Conservation (phyloP, 805 yeast species). For the Candida ulmi region DNA sequence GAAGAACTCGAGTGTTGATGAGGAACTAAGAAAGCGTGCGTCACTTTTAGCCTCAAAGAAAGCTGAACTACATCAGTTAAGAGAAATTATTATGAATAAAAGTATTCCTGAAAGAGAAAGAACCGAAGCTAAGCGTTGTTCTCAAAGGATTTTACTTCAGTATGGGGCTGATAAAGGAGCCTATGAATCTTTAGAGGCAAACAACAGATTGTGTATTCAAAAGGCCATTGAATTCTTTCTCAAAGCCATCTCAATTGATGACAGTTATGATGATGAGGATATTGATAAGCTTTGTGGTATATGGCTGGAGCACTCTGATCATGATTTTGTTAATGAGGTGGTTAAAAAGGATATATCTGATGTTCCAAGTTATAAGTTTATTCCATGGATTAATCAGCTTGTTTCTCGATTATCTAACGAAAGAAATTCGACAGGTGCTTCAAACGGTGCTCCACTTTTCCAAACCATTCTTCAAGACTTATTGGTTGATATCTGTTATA, state of each 20-base stretch:
- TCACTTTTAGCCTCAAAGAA: conserved; percentile 36
- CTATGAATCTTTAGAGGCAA: conserved; percentile 31
- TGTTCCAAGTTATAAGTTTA: conserved; percentile 56
- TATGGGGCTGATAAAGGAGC: conserved; percentile 44
- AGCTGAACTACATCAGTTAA: conserved; percentile 45
- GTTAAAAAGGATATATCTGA: conserved; percentile 31
- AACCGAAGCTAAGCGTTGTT: conserved; percentile 47
- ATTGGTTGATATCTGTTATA: conserved; percentile 39
- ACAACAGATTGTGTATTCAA: conserved; percentile 37
- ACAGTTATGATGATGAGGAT: conserved; percentile 44
- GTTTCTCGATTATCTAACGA: conserved; percentile 60
- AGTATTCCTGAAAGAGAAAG: conserved; percentile 40
- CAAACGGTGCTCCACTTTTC: no score
- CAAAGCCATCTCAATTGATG: conserved; percentile 41
- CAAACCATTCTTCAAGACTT: conserved; percentile 47
- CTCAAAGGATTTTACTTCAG: conserved; percentile 42
- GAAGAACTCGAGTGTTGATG: conserved; percentile 37
- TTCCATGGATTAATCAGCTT: conserved; percentile 81
- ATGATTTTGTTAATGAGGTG: conserved; percentile 36
- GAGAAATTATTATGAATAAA: conserved; percentile 35
- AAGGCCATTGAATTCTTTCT: conserved; percentile 58
- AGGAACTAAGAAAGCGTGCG: conserved; percentile 37
- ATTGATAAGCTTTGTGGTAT: conserved; percentile 75
- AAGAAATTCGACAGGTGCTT: no score
- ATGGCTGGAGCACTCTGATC: conserved; percentile 64